Evolutionary conservation across 73 alveolate genomes (phyloP).

Genomic region (Tetrahymena thermophila): DNA sequence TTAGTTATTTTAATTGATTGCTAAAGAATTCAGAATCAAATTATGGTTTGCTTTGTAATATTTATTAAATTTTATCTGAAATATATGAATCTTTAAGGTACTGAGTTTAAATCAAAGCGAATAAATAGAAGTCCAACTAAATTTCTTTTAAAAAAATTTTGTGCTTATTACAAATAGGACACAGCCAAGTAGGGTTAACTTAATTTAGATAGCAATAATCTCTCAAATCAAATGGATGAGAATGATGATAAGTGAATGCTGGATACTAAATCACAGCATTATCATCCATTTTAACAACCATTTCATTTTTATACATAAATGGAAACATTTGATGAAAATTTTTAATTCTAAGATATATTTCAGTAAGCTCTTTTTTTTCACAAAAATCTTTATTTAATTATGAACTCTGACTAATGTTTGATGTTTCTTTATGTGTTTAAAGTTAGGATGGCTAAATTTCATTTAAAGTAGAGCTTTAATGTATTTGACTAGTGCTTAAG

Average conservation of each 20-base stretch:
- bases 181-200: background rate
- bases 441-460: background rate
- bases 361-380: background rate
- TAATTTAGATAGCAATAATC: background rate
- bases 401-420: background rate
- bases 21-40: background rate
- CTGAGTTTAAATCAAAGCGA: background rate
- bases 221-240: background rate
- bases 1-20: background rate
- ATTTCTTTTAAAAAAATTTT: background rate
- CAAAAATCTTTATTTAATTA: background rate
- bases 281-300: background rate
- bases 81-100: background rate
- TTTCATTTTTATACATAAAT: background rate
- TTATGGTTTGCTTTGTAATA: background rate
- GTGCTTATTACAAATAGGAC: background rate
- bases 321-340: background rate
- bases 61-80: background rate
- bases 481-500: background rate
- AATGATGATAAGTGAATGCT: background rate
- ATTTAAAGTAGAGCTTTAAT: background rate
- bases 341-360: background rate
- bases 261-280: background rate
- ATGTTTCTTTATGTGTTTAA: background rate
- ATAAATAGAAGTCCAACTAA: background rate